Evolutionary conservation across 495 filamentous ascomycete genomes (phyloP), one percentile per base, ranked within the genome.

Genomic region (Poronia punctata): DNA sequence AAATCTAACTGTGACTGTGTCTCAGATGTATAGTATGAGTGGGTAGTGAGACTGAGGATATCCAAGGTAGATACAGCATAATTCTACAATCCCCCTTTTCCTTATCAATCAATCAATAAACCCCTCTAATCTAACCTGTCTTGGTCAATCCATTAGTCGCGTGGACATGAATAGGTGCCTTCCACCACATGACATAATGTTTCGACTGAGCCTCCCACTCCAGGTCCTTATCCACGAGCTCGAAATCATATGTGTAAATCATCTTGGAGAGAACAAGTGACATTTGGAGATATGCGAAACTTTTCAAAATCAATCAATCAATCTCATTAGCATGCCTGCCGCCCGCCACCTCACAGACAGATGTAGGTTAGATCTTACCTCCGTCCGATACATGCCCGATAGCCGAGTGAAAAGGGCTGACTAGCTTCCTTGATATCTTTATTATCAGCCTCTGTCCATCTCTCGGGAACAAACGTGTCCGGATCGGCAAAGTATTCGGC

Each of bases 241-340:
- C 59, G 36, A 61, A n/a, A 25, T 67, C 55, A 36, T 59, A 64
- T n/a, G 21, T 53, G 27, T 40, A 65, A 7, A 57, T 16, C n/a
- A 65, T 30, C 35, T 62, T 65, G 9, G 56, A 28, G 7, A 66
- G 30, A 7, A 62, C n/a, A 24, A 54, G 31, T 11, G 35, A 49
- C 37, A 61, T 46, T 35, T 65, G 57, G 21, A 56, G 35, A 18
- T 45, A 49, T 14, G 61, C 57, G 26, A 57, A 52, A 25, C 54
- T 57, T 28, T 17, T 28, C 4, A 35, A 5, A 12, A n/a, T 5
- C 3, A 8, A 25, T 36, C n/a, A 19, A 7, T 11, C 19, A 25
- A 35, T 15, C 12, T 15, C 20, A 24, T 47, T 23, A 45, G 16
- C 22, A 38, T 47, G 50, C 27, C 19, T 14, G 8, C 18, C 10